Base-by-base conservation (phyloP, 2,329 filamentous ascomycete species). In the Colletotrichum australisinense region DNA sequence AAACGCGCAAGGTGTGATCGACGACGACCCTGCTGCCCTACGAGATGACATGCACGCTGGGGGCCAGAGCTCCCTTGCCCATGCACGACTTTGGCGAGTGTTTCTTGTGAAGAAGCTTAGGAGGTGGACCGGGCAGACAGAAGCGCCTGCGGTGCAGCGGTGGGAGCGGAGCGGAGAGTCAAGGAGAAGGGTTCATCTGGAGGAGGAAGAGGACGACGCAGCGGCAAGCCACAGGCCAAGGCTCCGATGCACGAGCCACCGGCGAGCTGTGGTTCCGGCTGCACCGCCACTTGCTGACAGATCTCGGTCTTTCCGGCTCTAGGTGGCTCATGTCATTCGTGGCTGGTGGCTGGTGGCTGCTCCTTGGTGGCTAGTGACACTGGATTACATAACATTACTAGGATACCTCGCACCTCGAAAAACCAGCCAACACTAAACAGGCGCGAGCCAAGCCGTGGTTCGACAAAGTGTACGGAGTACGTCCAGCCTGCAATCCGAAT, bases 11-110 rank as follows among this genome's bases (percentile, higher is more conserved):
- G 58, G 58, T n/a, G 28, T 53, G 60, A 63, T 63, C 28, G 46
- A 53, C 60, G 32, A 12, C 14, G 46, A 35, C 46, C 46, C 28
- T 52, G 26, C 19, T 49, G 59, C 38, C 59, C 60, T 63, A 63
- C n/a, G 52, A 49, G 42, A 28, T 57, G 52, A 30, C 52, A 49
- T 55, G 62, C 62, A 64, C 49, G 30, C 30, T 55, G 62, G 30
- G 62, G 49, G 49, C 30, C 49, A 53, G 49, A 65, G 49, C 63
- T 65, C 16, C 63, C 63, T 56, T 65, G 32, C 52, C 32, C 63
- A 28, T 65, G 52, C 63, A 56, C 30, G 30, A n/a, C 19, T 38
- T 26, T 26, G 28, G 62, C 26, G n/a, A 9, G 19, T 28, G 11
- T 7, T 12, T 7, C 22, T 38, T 53, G n/a, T 63, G 62, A 35